These are phyloP conservation scores for Botrytis byssoidea DNA, from an alignment of 2,329 filamentous ascomycete genomes.

Conservation along the genomic window DNA sequence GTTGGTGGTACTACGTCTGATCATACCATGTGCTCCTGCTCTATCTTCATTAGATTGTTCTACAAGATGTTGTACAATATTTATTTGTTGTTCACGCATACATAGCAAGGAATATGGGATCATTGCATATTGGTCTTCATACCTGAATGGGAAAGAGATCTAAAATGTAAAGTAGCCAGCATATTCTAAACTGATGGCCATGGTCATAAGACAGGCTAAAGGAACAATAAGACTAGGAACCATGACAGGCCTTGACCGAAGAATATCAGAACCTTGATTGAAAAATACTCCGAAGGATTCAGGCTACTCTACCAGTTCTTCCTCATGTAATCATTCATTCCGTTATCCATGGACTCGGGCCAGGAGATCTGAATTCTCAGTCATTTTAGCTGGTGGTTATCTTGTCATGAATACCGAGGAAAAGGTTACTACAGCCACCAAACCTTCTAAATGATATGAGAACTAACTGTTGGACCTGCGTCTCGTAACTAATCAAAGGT, in stretches of 20 bases:
- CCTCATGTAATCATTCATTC: neutral
- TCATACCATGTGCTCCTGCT: neutral
- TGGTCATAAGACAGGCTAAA: neutral
- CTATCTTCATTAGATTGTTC: neutral
- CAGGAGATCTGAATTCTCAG: neutral
- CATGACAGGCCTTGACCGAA: constrained; percentile 3
- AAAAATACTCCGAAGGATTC: neutral
- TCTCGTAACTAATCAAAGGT: neutral
- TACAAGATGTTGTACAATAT: neutral
- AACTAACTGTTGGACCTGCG: neutral
- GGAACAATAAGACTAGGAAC: neutral
- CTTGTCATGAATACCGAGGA: neutral
- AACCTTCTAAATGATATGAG: neutral
- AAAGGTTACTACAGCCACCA: neutral
- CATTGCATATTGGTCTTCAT: neutral
- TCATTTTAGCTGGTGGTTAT: neutral
- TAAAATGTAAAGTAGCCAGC: neutral
- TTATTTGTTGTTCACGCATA: neutral
- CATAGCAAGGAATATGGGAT: neutral
- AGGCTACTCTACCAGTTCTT: neutral
- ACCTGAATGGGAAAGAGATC: neutral
- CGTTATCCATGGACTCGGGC: neutral
- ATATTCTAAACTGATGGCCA: neutral
- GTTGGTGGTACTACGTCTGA: neutral
- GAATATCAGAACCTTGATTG: constrained; percentile 6